Percentiles rank a stretch among this genome's conserved stretches.
phyloP scores from a whole-genome alignment of 2,329 filamentous ascomycete species.

The Aspergillus fischeri region DNA sequence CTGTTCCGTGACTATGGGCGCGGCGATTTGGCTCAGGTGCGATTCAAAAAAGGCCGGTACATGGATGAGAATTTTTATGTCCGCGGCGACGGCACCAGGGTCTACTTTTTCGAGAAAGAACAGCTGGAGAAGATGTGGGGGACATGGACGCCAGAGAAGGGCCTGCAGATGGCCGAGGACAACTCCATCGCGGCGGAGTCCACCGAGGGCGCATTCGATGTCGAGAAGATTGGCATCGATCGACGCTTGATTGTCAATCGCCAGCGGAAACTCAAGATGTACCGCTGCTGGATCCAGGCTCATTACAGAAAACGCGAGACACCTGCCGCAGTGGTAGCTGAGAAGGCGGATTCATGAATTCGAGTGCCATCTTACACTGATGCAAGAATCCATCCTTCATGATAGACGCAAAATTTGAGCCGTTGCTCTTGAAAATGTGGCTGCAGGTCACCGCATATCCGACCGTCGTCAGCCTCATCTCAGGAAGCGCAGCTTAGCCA shows the following conservation, averaged over 20 bases:
- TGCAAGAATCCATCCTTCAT: background rate
- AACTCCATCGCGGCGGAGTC: slow-evolving; percentile 10
- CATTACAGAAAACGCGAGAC: slow-evolving; percentile 38
- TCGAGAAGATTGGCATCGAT: slow-evolving; percentile 78
- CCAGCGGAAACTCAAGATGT: slow-evolving; percentile 91
- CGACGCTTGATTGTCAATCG: slow-evolving; percentile 88
- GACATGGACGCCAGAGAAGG: slow-evolving; percentile 40
- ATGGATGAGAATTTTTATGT: slow-evolving; percentile 98
- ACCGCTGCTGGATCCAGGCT: slow-evolving; percentile 71
- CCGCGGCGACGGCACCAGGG: slow-evolving; percentile 86
- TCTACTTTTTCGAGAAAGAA: slow-evolving; percentile 93
- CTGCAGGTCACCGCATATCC: background rate
- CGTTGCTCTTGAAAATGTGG: background rate
- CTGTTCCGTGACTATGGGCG: slow-evolving; percentile 96
- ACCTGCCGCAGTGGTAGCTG: slow-evolving; percentile 1
- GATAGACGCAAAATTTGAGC: background rate
- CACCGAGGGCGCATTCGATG: slow-evolving; percentile 53
- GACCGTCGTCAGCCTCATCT: background rate
- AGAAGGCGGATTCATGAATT: slow-evolving; percentile 12
- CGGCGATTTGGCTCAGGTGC: slow-evolving; percentile 91
- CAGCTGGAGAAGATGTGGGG: slow-evolving; percentile 79
- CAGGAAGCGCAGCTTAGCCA: background rate
- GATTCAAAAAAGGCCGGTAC: slow-evolving; percentile 93
- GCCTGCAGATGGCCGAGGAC: slow-evolving; percentile 19
- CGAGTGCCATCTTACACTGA: no score